Base-by-base conservation (phyloP, 225 moss, liverwort and hornwort genomes). In the Marchantia paleacea region DNA sequence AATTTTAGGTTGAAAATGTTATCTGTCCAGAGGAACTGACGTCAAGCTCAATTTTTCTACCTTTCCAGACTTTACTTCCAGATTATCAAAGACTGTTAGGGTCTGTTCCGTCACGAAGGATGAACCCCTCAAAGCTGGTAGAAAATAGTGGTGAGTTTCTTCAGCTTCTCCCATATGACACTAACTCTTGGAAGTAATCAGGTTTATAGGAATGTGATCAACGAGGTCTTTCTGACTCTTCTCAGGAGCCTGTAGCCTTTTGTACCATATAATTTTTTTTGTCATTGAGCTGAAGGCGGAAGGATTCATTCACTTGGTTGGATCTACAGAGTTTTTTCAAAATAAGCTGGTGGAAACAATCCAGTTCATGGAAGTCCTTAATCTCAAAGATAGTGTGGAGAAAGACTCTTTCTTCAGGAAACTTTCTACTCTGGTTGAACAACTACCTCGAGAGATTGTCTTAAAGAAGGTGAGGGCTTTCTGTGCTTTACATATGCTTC, bases 291-390 rank as follows among this genome's bases (percentile, higher is more conserved):
- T 75, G 55, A 31, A 76, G 30, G 31, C 28, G 10, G 31, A 26
- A 76, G 28, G 26, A 18, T 63, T 63, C 26, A 70, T 22, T 48
- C 16, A 22, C 30, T 49, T 86, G 77, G 60, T 61, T 77, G 18
- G 22, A 79, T 61, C 30, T 80, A 82, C 92, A 94, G 93, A 94
- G 72, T 97, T 92, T 84, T 95, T 97, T 63, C 94, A 94, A 52
- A 93, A 92, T 69, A 95, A 97, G 85, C 89, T 95, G 76, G 93
- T 97, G 84, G 94, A 97, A 86, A 94, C 93, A 24, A 95, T 97
- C 84, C 97, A 97, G 81, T 97, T 97, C 66, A 90, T 97, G 92
- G 97, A 97, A 79, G 85, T 92, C 63, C 84, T 94, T 86, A 93
- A 94, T 83, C 89, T 97, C 83, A 97, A 94, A 84, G 97, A 97